These are phyloP conservation scores for Penicillium sp. DNA, from an alignment of 2,329 filamentous ascomycete genomes.

Conservation along the genomic window DNA sequence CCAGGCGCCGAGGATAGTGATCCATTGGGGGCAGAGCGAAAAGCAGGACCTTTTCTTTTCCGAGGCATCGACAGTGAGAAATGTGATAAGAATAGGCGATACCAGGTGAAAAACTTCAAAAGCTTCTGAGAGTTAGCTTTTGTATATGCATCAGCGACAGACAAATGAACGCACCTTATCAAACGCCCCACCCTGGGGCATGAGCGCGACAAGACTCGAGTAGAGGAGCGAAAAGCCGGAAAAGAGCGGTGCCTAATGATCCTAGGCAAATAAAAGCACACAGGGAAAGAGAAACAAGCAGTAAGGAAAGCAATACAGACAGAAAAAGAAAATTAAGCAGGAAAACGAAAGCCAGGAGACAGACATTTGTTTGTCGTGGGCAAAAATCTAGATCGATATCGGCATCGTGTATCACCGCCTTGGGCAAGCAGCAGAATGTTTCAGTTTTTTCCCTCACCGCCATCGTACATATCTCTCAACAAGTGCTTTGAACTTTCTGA, in stretches of 20 bases:
- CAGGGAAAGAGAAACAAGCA: too few relatives aligned
- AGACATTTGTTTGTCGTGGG: neutral
- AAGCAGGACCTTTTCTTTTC: neutral
- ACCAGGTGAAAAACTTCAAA: neutral
- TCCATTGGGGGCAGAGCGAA: neutral
- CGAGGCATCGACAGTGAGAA: neutral
- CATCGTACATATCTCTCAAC: constrained; percentile 5
- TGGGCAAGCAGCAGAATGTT: constrained; percentile 31
- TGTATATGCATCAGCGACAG: neutral
- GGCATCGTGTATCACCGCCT: constrained; percentile 29
- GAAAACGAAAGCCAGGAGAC: neutral
- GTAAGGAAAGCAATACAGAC: neutral
- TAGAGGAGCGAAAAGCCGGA: neutral
- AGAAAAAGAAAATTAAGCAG: neutral
- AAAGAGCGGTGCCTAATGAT: neutral
- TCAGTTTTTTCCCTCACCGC: constrained; percentile 27
- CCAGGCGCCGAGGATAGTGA: neutral
- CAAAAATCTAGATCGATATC: constrained; percentile 12
- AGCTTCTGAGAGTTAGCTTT: constrained; percentile 8
- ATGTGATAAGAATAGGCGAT: neutral
- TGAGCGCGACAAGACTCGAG: constrained; percentile 10
- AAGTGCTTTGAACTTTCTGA: neutral
- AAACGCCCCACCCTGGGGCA: constrained; percentile 24
- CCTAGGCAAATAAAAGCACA: too few relatives aligned
- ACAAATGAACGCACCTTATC: constrained; percentile 21